Evolutionary conservation across 2,329 filamentous ascomycete species (phyloP), one percentile per base, ranked within the genome.

Genomic region (Capronia coronata): DNA sequence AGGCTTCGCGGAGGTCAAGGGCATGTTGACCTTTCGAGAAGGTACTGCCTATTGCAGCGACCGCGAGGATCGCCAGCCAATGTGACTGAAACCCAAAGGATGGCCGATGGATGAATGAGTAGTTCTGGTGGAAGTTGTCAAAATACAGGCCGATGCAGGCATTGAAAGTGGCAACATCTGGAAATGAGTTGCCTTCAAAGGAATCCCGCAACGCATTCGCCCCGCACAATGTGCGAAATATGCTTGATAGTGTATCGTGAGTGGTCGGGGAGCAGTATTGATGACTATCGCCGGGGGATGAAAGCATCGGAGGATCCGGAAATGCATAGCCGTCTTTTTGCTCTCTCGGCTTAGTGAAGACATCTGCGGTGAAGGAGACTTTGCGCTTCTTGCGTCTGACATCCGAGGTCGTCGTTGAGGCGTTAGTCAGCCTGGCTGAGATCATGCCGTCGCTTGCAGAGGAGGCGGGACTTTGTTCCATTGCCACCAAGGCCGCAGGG

Each of bases 21-120:
- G 58, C 56, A 16, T 65, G 56, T 11, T 58, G 48, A 9, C 51
- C 46, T 25, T 63, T 61, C 27, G 59, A 56, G 52, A 63, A 64
- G 43, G 68, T 67, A 46, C 68, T 68, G 5, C 71, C 71, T 42
- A 72, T 62, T 38, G 70, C 63, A 23, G 68, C 58, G 35, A 71
- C 55, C 11, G 70, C 66, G 43, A 72, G 54, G 3, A 63, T 60
- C 37, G 71, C 54, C 10, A 72, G 56, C 69, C 69, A 72, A 49
- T 71, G 65, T 23, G 60, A 64, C 41, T 67, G 66, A 3, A 61
- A 54, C 43, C 68, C 56, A 48, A 72, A 68, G 4, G 65, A 67
- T 34, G 65, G 51, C 37, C 58, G 54, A 52, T 71, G 70, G 27
- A 71, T 52, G 22, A 72, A 64, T 5, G 70, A 70, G 42, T 71